Conservation (phyloP, 202 grass and related monocot species). For the Dendrocalamus latiflorus region DNA sequence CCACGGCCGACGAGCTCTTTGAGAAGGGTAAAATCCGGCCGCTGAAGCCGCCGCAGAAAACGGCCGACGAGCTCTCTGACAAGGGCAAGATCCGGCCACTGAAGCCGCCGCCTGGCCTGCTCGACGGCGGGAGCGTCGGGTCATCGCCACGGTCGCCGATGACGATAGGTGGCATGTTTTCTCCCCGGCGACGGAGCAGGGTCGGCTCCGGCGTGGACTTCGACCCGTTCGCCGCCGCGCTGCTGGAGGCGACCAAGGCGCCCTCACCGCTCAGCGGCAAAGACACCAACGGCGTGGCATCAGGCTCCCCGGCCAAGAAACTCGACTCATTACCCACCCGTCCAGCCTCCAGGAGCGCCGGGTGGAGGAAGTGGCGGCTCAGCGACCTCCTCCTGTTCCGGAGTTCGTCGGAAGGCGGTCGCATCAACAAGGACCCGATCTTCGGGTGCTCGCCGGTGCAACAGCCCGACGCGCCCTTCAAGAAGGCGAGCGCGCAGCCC, state of each 20-base stretch:
- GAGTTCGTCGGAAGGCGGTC: conserved; percentile 68
- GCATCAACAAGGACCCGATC: conserved; percentile 48
- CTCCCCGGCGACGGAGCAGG: conserved; percentile 42
- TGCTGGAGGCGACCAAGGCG: conserved; percentile 58
- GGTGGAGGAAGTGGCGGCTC: conserved; percentile 71
- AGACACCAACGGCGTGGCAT: neutral
- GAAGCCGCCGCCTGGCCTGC: conserved; percentile 80
- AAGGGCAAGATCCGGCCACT: too few species aligned
- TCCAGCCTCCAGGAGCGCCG: conserved; percentile 23
- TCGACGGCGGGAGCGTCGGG: conserved; percentile 49
- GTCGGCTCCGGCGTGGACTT: conserved; percentile 52
- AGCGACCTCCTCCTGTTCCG: conserved; percentile 88
- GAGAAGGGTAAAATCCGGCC: too few species aligned
- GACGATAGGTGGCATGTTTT: conserved; percentile 28
- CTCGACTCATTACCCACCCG: neutral
- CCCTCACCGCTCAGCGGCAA: conserved; percentile 36
- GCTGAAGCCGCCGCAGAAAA: too few species aligned
- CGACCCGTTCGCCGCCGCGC: conserved; percentile 82
- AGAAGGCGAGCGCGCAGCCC: conserved; percentile 21
- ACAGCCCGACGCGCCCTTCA: neutral
- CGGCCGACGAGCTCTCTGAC: too few species aligned
- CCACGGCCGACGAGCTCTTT: too few species aligned
- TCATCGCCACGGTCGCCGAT: conserved; percentile 56
- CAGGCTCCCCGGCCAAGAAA: conserved; percentile 23
- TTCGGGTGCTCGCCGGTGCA: conserved; percentile 38